A percentile compares a stretch with the other conserved stretches of the same genome.
Evolutionary conservation across 768 basidiomycete species (phyloP).

Genomic region (Solioccasus polychromus): DNA sequence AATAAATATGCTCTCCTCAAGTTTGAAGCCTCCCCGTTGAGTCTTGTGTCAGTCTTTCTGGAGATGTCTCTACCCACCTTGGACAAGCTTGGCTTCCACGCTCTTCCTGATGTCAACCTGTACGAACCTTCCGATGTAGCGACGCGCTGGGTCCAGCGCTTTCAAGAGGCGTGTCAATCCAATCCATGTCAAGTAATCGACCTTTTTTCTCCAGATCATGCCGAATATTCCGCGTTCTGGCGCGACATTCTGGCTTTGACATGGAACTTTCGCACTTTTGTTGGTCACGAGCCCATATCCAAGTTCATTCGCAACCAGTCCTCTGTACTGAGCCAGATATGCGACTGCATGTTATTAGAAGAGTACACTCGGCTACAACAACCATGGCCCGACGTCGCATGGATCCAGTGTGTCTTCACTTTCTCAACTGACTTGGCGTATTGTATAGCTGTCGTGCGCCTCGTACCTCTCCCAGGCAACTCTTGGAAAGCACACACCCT

Average conservation of each 20-base stretch:
- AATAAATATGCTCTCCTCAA: no score
- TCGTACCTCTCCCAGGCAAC: conserved; percentile 40
- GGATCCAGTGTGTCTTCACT: conserved; percentile 27
- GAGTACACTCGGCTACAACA: conserved; percentile 17
- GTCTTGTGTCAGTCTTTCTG: no score
- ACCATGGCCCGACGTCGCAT: conserved; percentile 51
- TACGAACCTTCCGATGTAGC: background rate
- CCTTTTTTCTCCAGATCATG: background rate
- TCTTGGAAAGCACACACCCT: conserved; percentile 58
- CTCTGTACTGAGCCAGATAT: conserved; percentile 15
- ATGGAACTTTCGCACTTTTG: conserved; percentile 50
- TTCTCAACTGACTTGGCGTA: conserved; percentile 1
- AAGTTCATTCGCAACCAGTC: conserved; percentile 33
- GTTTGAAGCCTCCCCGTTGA: no score
- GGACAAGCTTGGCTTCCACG: background rate
- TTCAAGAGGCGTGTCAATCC: conserved; percentile 1
- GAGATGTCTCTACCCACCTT: conserved; percentile 1
- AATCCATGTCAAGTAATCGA: background rate
- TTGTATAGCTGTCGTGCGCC: conserved; percentile 5
- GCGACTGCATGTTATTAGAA: background rate
- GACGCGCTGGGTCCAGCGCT: conserved; percentile 1
- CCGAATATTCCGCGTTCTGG: background rate
- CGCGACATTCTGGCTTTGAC: conserved; percentile 36
- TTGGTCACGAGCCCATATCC: conserved; percentile 32
- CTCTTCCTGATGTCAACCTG: background rate